Percentiles rank a stretch among this genome's conserved stretches.
Evolutionary conservation across 768 basidiomycete genomes (phyloP).

Genomic region (Russula olivacea): DNA sequence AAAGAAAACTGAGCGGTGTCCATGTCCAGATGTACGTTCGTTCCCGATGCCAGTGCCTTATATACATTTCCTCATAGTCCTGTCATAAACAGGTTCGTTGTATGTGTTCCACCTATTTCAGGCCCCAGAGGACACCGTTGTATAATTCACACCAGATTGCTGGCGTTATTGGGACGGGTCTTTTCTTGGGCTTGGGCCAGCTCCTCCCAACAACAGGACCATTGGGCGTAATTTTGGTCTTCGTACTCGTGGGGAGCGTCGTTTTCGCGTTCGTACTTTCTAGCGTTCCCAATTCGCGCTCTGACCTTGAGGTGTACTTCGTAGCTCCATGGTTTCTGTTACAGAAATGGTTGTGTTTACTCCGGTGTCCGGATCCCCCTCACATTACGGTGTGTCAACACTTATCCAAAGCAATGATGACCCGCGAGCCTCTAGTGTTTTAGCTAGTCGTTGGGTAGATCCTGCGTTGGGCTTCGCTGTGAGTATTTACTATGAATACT

Average conservation of each 20-base stretch:
- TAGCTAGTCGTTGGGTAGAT: conserved; percentile 33
- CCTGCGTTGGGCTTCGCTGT: conserved; percentile 33
- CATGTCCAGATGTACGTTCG: conserved; percentile 23
- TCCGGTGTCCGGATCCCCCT: conserved; percentile 30
- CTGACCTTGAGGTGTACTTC: not conserved
- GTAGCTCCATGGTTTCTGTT: conserved; percentile 30
- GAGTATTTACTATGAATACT: conserved; percentile 2
- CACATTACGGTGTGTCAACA: conserved; percentile 28
- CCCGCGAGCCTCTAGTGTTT: not conserved
- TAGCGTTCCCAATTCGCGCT: not conserved
- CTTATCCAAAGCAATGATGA: not conserved
- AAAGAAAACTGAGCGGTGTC: conserved; percentile 17
- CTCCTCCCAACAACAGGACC: conserved; percentile 30
- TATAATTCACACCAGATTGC: conserved; percentile 24
- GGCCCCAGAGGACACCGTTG: not conserved
- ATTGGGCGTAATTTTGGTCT: conserved; percentile 31
- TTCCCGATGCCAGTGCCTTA: not conserved
- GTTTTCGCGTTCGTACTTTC: conserved; percentile 29
- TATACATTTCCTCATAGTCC: not conserved
- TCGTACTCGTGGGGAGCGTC: conserved; percentile 29
- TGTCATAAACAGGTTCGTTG: conserved; percentile 15
- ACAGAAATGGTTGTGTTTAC: conserved; percentile 32
- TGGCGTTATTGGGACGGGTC: conserved; percentile 31
- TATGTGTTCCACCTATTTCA: conserved; percentile 2
- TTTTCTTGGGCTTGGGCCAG: conserved; percentile 32